phyloP scores from a whole-genome alignment of 805 yeast genomes.

The Saccharomycopsis sp. region DNA sequence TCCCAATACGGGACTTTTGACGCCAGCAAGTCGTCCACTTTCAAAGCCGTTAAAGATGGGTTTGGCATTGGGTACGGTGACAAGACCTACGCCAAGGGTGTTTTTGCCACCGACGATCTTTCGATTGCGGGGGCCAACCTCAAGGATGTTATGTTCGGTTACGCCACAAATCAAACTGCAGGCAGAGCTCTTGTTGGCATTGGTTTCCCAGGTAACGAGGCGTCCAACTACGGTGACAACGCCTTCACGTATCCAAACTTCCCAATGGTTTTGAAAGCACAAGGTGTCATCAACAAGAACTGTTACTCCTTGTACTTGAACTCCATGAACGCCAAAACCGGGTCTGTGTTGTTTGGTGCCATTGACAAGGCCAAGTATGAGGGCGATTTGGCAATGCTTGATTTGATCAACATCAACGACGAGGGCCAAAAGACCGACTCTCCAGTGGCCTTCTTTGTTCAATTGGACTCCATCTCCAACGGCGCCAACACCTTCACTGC shows the following conservation, averaged over 20 bases:
- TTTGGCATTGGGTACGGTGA: constrained; percentile 42
- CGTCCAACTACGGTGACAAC: constrained; percentile 38
- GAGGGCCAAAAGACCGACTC: constrained; percentile 31
- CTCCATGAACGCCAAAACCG: constrained; percentile 32
- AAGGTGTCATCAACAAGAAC: constrained; percentile 46
- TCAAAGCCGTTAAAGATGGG: constrained; percentile 25
- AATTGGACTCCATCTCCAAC: constrained; percentile 27
- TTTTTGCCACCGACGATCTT: constrained; percentile 27
- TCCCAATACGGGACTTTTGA: constrained; percentile 30
- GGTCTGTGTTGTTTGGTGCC: constrained; percentile 64
- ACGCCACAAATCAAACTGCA: constrained; percentile 19
- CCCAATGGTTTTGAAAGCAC: constrained; percentile 49
- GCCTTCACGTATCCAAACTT: constrained; percentile 55
- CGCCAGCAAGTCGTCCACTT: constrained; percentile 28
- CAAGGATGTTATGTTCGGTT: constrained; percentile 16
- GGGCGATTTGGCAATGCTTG: constrained; percentile 43
- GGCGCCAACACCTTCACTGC: constrained; percentile 26
- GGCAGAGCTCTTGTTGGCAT: constrained; percentile 59
- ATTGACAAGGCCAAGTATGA: constrained; percentile 54
- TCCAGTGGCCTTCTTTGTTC: constrained; percentile 38
- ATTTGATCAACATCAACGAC: constrained; percentile 34
- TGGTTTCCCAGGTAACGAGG: constrained; percentile 30
- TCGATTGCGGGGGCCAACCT: constrained; percentile 20
- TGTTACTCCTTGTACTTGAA: constrained; percentile 60
- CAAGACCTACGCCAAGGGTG: constrained; percentile 41